Percentiles rank a stretch among this genome's conserved stretches.
These are phyloP conservation scores for Venturia oleaginea DNA, from an alignment of 2,329 filamentous ascomycete genomes.

Conservation along the genomic window DNA sequence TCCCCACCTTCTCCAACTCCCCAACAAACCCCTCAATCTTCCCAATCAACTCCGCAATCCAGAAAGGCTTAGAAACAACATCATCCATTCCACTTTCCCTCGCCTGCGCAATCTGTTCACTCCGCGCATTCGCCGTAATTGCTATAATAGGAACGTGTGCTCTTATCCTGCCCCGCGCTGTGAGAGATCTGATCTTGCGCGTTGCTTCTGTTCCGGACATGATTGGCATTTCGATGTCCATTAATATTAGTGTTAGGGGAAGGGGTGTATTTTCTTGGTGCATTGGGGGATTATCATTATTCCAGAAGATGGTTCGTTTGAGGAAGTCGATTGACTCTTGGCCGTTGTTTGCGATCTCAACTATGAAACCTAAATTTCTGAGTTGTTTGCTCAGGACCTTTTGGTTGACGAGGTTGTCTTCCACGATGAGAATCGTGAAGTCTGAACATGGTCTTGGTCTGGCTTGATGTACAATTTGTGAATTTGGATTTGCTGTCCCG, in stretches of 20 bases:
- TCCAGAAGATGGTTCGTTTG: constrained; percentile 6
- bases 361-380: constrained; percentile 22
- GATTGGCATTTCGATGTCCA: constrained; percentile 15
- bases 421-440: constrained; percentile 19
- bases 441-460: background rate
- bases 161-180: background rate
- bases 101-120: constrained; percentile 10
- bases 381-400: constrained; percentile 27
- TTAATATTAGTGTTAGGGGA: constrained; percentile 8
- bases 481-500: background rate
- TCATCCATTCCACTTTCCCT: constrained; percentile 14
- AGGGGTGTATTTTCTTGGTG: background rate
- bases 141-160: constrained; percentile 13
- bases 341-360: constrained; percentile 26
- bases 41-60: constrained; percentile 24
- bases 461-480: background rate
- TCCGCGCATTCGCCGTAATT: constrained; percentile 13
- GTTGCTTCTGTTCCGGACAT: constrained; percentile 13
- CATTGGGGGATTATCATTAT: background rate
- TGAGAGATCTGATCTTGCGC: background rate
- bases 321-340: constrained; percentile 21
- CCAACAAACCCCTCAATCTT: constrained; percentile 20
- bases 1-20: background rate
- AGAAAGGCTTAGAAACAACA: constrained; percentile 25
- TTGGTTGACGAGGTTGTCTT: constrained; percentile 31